A percentile compares a stretch with the other conserved stretches of the same genome.
These are phyloP conservation scores for Trichoderma parareesei DNA, from an alignment of 495 filamentous ascomycete species.

Conservation along the genomic window DNA sequence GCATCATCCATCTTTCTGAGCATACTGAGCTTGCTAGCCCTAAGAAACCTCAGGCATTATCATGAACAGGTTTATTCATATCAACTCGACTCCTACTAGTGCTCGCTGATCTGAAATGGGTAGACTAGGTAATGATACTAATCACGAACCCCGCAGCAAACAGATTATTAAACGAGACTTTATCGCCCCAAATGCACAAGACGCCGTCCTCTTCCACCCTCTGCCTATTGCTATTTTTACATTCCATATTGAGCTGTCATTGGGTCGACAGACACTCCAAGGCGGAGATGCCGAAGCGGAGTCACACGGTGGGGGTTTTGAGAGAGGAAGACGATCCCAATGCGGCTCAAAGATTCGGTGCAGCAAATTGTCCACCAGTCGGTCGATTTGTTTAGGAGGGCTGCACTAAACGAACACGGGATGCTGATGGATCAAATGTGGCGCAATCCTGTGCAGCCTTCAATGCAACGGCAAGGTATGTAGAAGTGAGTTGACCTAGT, in stretches of 20 bases:
- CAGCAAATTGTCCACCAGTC: neutral
- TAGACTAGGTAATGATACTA: neutral
- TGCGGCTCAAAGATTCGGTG: neutral
- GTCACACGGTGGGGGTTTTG: neutral
- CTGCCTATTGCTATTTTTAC: neutral
- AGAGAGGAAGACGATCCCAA: neutral
- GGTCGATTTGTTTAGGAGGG: neutral
- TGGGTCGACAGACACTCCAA: neutral
- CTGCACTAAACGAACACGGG: neutral
- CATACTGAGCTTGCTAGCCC: too few relatives aligned
- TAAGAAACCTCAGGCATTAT: too few relatives aligned
- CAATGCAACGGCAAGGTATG: too few relatives aligned
- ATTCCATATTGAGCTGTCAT: neutral
- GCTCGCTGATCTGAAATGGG: neutral
- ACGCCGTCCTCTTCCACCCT: neutral
- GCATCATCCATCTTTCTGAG: too few relatives aligned
- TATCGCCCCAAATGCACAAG: neutral
- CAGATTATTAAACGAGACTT: neutral
- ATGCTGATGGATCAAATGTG: neutral
- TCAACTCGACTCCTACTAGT: neutral
- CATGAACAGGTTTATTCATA: neutral
- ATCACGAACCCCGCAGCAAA: neutral
- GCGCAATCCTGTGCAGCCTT: neutral
- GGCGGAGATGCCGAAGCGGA: constrained; percentile 1
- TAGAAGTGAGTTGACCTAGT: too few relatives aligned